phyloP scores from a whole-genome alignment of 2,329 filamentous ascomycete genomes.

The Trichoderma sp. region DNA sequence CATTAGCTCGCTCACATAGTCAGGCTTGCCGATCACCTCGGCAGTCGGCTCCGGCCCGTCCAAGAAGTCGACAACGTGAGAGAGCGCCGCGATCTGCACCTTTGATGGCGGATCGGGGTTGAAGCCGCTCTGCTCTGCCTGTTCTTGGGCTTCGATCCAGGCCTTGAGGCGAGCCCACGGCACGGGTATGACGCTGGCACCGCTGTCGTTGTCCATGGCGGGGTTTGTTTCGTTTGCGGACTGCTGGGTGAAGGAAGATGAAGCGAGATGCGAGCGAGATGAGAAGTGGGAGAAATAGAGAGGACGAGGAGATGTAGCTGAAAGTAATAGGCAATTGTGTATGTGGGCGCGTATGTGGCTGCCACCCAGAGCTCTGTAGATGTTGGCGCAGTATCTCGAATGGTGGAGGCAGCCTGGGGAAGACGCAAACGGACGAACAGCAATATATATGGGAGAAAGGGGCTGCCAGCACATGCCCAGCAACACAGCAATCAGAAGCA shows the following conservation, averaged over 20 bases:
- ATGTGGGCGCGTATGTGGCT: background rate
- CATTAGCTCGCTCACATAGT: conserved; percentile 37
- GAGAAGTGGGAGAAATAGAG: background rate
- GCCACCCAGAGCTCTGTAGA: background rate
- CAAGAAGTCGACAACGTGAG: conserved; percentile 40
- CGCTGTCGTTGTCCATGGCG: background rate
- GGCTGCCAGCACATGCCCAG: background rate
- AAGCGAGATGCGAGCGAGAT: background rate
- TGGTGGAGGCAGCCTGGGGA: background rate
- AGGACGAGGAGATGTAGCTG: background rate
- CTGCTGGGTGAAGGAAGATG: background rate
- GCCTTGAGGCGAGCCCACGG: conserved; percentile 41
- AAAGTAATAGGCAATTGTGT: background rate
- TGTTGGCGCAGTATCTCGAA: background rate
- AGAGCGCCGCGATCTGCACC: conserved; percentile 44
- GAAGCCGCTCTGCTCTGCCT: conserved; percentile 35
- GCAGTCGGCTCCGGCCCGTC: conserved; percentile 34
- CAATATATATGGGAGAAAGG: background rate
- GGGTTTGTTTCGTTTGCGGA: background rate
- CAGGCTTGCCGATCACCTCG: conserved; percentile 30
- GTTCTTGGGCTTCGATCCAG: conserved; percentile 47
- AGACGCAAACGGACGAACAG: background rate
- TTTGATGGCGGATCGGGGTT: conserved; percentile 42
- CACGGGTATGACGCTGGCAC: conserved; percentile 24
- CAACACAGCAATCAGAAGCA: background rate